These are phyloP conservation scores for Stachybotrys elegans DNA, from an alignment of 2,329 filamentous ascomycete species.

Conservation along the genomic window DNA sequence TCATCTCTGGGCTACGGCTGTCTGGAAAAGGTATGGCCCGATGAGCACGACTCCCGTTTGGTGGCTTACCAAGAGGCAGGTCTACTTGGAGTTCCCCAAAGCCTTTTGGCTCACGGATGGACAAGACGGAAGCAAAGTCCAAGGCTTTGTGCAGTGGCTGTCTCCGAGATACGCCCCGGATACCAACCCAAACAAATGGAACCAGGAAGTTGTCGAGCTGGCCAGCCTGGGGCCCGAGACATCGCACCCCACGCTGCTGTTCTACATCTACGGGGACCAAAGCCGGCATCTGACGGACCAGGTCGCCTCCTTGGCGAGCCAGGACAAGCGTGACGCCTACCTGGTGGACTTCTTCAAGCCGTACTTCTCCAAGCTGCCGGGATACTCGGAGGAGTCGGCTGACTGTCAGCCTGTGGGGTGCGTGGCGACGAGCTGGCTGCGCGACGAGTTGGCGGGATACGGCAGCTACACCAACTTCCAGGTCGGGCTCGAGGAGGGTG, in stretches of 20 bases:
- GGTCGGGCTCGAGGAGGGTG: conserved; percentile 63
- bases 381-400: conserved; percentile 49
- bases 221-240: conserved; percentile 54
- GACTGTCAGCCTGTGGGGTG: conserved; percentile 59
- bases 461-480: conserved; percentile 87
- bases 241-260: conserved; percentile 77
- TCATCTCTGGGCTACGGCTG: conserved; percentile 63
- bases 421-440: conserved; percentile 72
- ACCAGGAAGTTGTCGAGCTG: conserved; percentile 73
- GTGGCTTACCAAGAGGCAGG: conserved; percentile 19
- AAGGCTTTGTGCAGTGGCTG: conserved; percentile 73
- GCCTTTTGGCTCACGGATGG: conserved; percentile 65
- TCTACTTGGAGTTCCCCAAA: conserved; percentile 64
- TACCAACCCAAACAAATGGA: conserved; percentile 62
- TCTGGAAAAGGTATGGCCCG: conserved; percentile 56
- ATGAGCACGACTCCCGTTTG: neutral
- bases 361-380: conserved; percentile 70
- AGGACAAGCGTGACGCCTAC: conserved; percentile 44
- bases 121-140: conserved; percentile 34
- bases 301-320: conserved; percentile 34
- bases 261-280: conserved; percentile 69
- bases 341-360: conserved; percentile 67
- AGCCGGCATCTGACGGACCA: conserved; percentile 47
- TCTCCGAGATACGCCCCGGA: conserved; percentile 60
- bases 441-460: conserved; percentile 72